These are phyloP conservation scores for Termitomyces sp. DNA, from an alignment of 768 basidiomycete species.

Conservation along the genomic window DNA sequence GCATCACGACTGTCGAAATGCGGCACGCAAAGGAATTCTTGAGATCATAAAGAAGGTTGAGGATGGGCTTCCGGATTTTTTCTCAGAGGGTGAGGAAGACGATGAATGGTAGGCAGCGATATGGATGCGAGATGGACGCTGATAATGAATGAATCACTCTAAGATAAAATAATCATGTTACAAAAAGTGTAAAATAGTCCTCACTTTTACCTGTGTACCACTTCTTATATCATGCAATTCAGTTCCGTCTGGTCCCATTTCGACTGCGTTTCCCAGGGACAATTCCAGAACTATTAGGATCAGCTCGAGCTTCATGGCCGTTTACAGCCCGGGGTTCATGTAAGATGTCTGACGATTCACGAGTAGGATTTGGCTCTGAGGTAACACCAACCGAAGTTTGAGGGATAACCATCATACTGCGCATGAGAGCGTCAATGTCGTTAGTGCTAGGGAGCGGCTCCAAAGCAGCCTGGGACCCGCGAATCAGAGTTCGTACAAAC, in stretches of 20 bases:
- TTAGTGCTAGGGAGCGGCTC: slow-evolving; percentile 39
- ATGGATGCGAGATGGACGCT: not conserved
- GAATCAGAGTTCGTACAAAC: slow-evolving; percentile 43
- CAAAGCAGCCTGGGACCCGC: slow-evolving; percentile 41
- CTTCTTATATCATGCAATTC: not conserved
- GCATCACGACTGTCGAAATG: slow-evolving; percentile 69
- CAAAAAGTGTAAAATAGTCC: not conserved
- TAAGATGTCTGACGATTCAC: slow-evolving; percentile 15
- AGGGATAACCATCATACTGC: slow-evolving; percentile 45
- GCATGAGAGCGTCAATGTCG: slow-evolving; percentile 49
- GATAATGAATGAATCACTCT: not conserved
- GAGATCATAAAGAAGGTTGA: slow-evolving; percentile 56
- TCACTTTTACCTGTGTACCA: not conserved
- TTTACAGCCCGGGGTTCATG: slow-evolving; percentile 35
- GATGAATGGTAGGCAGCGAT: not conserved
- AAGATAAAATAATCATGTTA: not conserved
- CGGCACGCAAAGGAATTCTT: slow-evolving; percentile 52
- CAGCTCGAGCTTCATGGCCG: slow-evolving; percentile 13
- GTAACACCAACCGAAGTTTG: slow-evolving; percentile 11
- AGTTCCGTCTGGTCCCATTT: slow-evolving; percentile 16
- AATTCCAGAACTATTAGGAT: slow-evolving; percentile 7
- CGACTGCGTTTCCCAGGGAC: slow-evolving; percentile 20
- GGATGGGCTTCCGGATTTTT: slow-evolving; percentile 62
- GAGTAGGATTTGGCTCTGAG: not conserved
- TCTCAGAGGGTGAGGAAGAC: slow-evolving; percentile 32